Evolutionary conservation across 106 monocot species (phyloP), one percentile per base, ranked within the genome.

Genomic region (Amphibolis antarctica): DNA sequence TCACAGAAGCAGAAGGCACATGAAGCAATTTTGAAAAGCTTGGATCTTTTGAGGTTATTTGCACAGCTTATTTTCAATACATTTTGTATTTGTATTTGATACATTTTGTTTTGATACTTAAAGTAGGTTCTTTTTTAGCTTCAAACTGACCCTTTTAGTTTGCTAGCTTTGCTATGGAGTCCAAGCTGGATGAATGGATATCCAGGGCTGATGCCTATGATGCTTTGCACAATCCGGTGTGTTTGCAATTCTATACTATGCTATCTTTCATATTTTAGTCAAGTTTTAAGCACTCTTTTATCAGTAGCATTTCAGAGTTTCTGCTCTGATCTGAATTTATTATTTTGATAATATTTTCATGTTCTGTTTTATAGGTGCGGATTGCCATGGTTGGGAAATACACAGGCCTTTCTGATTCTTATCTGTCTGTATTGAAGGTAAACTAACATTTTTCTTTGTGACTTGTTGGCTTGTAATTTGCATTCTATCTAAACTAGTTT

Each of bases 381-480:
- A 99, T 99, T 72, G 96, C 96, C 45, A 87, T 98, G 81, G 96
- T 98, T 74, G 96, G 96, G 53, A 98, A 98, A 59, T 98, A 98
- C 48, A 90, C 80, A 54, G 90, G 82, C 46, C 76, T 98, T 65
- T 87, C 96, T 21, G 96, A 99, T 79, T 73, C 98, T 48, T 99
- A 99, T 50, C 80, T 91, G 14, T 99, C 98, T 65, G 88, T 91
- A n/a, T 59, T 82, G 55, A 99, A 99, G 87, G 98, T 90, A 53
- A 53, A 64, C 0, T 7, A 3, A 21, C 19, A 28, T 20, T 66
- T 19, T 48, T 48, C 0, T 10, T 12, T 49, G 42, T 64, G 18
- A 60, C 15, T 10, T 19, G 9, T 28, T 66, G 49, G n/a, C 12
- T 20, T 22, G 19, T 63, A 24, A 3, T 44, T 63, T 0, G n/a